These are phyloP conservation scores for Mycena galericulata DNA, from an alignment of 768 basidiomycete genomes.

Conservation along the genomic window DNA sequence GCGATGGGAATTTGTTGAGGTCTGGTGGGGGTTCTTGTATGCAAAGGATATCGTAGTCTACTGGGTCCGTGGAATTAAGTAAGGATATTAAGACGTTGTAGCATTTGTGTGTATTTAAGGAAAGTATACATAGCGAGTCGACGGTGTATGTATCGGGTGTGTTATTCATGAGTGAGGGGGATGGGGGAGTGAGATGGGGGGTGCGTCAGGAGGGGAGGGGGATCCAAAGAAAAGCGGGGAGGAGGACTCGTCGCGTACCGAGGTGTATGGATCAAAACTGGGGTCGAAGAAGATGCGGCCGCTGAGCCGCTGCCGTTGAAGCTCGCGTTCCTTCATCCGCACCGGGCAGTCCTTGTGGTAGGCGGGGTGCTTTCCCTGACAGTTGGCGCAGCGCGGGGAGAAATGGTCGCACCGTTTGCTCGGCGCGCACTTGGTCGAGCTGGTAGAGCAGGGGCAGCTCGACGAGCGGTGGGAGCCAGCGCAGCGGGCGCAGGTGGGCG, in stretches of 20 bases:
- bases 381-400: too few relatives aligned
- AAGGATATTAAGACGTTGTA: background rate
- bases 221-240: background rate
- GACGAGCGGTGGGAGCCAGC: background rate
- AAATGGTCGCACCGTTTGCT: constrained; percentile 3
- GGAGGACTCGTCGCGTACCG: background rate
- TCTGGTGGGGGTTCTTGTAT: too few relatives aligned
- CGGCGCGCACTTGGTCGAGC: background rate
- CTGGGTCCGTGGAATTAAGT: constrained; percentile 8
- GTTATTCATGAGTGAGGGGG: background rate
- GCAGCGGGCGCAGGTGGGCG: constrained; percentile 2
- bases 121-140: background rate
- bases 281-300: constrained; percentile 1
- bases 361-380: too few relatives aligned
- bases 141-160: background rate
- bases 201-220: background rate
- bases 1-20: too few relatives aligned
- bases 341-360: too few relatives aligned
- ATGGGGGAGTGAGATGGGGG: background rate
- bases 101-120: background rate
- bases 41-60: too few relatives aligned
- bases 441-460: background rate
- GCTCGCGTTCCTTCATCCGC: background rate
- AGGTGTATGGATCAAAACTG: background rate
- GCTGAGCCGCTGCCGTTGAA: background rate